Evolutionary conservation across 495 filamentous ascomycete genomes (phyloP).

Genomic region (Choiromyces venosus): DNA sequence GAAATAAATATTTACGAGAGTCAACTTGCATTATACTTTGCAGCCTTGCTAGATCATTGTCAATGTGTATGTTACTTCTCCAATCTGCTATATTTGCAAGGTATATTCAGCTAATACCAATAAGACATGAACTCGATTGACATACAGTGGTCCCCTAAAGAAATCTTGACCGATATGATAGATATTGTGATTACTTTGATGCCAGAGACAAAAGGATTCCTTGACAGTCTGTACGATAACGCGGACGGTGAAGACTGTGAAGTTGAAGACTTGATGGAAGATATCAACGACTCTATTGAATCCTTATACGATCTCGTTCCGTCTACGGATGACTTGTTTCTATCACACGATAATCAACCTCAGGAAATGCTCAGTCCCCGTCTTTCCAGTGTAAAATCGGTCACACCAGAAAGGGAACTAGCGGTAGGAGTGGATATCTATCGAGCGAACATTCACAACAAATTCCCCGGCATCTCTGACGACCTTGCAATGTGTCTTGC

Average conservation of each 20-base stretch:
- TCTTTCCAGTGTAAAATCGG: not conserved
- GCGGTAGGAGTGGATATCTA: not conserved
- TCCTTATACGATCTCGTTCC: conserved; percentile 16
- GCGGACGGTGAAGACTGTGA: not conserved
- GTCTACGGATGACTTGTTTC: conserved; percentile 12
- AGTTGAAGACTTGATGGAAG: not conserved
- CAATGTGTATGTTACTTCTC: conserved; percentile 1
- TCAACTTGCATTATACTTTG: conserved; percentile 12
- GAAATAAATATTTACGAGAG: conserved; percentile 4
- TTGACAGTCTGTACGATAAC: not conserved
- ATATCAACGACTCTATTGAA: conserved; percentile 11
- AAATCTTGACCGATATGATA: not conserved
- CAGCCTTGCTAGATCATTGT: conserved; percentile 11
- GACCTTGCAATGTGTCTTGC: conserved; percentile 13
- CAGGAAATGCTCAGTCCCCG: not conserved
- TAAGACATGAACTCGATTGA: not conserved
- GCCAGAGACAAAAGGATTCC: conserved; percentile 5
- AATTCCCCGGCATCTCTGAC: conserved; percentile 5
- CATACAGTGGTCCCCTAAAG: not conserved
- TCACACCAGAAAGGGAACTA: not conserved
- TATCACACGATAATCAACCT: not conserved
- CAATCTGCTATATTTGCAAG: not conserved
- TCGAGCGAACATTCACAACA: conserved; percentile 1
- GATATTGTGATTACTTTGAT: not conserved
- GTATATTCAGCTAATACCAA: not conserved